Base-by-base conservation (phyloP, 352 stramenopile genomes). In the Globisporangium recalcitrans region DNA sequence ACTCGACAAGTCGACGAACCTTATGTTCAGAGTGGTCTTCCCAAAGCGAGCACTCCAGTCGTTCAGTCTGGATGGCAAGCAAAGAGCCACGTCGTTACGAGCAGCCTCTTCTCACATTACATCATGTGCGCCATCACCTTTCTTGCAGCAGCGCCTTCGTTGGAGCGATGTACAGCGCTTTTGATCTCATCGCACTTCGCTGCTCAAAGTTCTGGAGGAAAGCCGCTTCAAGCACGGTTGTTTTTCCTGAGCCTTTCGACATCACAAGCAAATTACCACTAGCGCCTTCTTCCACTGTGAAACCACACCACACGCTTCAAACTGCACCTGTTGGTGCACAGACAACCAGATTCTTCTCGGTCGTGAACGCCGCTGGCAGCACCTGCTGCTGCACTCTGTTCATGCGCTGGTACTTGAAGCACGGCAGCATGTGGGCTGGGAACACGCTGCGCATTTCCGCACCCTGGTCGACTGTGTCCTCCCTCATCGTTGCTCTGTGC, bases 141-240 rank as follows among this genome's bases (percentile, higher is more conserved):
- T 86, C 74, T 48, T 82, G 72, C n/a, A 83, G 51, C 8, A 86
- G 42, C 8, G 74, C 65, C 36, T 80, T 83, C 21, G 71, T 65
- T 11, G 77, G 77, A 21, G 74, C 72, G 11, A 86, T 69, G 54
- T 86, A 86, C 1, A 86, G 36, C 0, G 64, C 64, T 52, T 82
- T 83, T 4, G 48, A 58, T 47, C 53, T 14, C 27, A 21, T n/a
- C 14, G 48, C 47, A 10, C 53, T 34, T 3, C 36, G 47, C 11
- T 58, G 42, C 51, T 75, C 62, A 42, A 63, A 65, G 14, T 61
- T 63, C 21, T 70, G 74, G 22, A 86, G 65, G 58, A 86, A 81
- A 11, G 73, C 74, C 6, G 72, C 72, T 59, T 86, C 77, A 16
- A 83, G 22, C 14, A 83, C 65, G 7, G 62, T 48, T 10, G 77